A percentile compares a stretch with the other conserved stretches of the same genome.
Conservation (phyloP, 345 rosid species). For the Linum tenue region DNA sequence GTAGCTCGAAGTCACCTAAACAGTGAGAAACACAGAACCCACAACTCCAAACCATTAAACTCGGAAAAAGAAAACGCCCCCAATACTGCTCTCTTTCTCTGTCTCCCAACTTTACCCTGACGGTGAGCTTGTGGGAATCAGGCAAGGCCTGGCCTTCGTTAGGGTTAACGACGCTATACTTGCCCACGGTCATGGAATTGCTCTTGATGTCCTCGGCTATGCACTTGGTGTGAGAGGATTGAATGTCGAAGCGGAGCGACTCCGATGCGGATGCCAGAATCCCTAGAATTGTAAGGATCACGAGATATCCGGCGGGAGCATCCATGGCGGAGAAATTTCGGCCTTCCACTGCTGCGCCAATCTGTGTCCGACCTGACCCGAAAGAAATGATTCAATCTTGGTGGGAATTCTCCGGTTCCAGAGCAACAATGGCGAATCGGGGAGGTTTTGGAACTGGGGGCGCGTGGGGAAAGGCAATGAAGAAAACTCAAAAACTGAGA, state of each 20-base stretch:
- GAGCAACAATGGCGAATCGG: not conserved
- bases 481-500: too few relatives aligned
- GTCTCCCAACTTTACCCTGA: conserved; percentile 31
- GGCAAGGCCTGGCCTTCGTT: conserved; percentile 48
- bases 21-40: not conserved
- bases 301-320: not conserved
- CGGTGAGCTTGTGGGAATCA: conserved; percentile 44
- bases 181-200: conserved; percentile 56
- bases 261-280: conserved; percentile 9
- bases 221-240: conserved; percentile 58
- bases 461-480: not conserved
- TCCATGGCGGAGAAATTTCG: not conserved
- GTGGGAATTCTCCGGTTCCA: not conserved
- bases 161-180: conserved; percentile 48
- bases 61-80: not conserved
- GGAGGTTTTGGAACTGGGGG: not conserved
- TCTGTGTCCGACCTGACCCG: not conserved
- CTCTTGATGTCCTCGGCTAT: conserved; percentile 69
- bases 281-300: not conserved
- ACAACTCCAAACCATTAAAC: conserved; percentile 3
- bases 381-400: not conserved
- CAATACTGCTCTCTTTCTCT: not conserved
- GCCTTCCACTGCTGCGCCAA: not conserved
- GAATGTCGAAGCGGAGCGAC: conserved; percentile 54
- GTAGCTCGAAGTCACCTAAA: conserved; percentile 54